Evolutionary conservation across 108 stramenopile genomes (phyloP), one percentile per base, ranked within the genome.

Genomic region (Skeletonema marinoi): DNA sequence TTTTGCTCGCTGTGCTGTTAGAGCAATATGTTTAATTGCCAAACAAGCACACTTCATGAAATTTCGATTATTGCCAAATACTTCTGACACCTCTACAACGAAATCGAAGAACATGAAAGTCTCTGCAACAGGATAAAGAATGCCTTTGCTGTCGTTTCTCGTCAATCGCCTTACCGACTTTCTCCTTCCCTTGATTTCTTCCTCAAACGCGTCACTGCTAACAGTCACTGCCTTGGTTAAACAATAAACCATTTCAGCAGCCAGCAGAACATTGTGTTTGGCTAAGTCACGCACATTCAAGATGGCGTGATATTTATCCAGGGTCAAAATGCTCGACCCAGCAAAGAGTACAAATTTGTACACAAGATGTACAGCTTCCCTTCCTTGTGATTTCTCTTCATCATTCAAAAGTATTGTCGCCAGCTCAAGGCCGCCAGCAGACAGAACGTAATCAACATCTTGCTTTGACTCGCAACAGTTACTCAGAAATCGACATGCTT

Each of bases 391-490:
- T 36, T 31, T 61, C 12, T 39, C 29, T 46, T 44, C 29, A 32
- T 31, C 58, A 11, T 30, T 38, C 21, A 60, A 44, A 2, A 42
- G 32, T 42, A 14, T 32, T 54, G 44, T 65, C 13, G 30, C 66
- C 30, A 46, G 9, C 25, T 25, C 36, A 13, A 67, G 44, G 14
- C 66, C 66, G 3, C 66, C 66, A 25, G 19, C 25, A 39, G 16
- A 35, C 51, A 59, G 50, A 51, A 73, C 51, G n/a, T 48, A 36
- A 32, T 48, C n/a, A 25, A 64, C 73, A 19, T 64, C 44, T 10
- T 64, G 29, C 32, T 48, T 73, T n/a, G 73, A 29, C 41, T 64
- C 54, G 73, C 73, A 73, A 13, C 46, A 29, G 10, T 65, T 65
- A 35, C 6, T 21, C 2, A 73, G 44, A 62, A 73, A 65, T 38